phyloP scores from a whole-genome alignment of 106 monocot genomes.

The Dioscorea alata region DNA sequence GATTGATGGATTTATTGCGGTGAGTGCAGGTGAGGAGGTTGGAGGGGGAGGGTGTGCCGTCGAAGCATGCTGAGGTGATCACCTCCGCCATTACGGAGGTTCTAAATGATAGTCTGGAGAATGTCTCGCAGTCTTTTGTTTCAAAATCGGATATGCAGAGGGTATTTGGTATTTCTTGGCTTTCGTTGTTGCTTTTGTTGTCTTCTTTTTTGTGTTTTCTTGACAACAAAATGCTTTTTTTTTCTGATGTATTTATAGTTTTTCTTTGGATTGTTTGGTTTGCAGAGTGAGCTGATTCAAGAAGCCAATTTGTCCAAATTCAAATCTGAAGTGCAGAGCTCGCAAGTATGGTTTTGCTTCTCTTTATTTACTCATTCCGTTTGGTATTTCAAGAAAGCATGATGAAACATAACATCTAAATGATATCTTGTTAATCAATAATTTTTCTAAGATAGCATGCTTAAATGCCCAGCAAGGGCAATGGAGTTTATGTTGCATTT shows the following conservation, averaged over 20 bases:
- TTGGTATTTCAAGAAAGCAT: no score
- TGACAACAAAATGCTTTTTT: no score
- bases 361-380: no score
- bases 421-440: no score
- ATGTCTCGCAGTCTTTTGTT: constrained; percentile 33
- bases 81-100: constrained; percentile 37
- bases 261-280: neutral
- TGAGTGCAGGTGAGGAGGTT: constrained; percentile 27
- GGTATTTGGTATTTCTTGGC: constrained; percentile 1
- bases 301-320: constrained; percentile 8
- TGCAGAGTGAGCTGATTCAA: constrained; percentile 9
- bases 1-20: no score
- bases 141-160: constrained; percentile 40
- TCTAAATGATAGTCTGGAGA: constrained; percentile 34
- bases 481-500: no score
- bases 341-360: constrained; percentile 2
- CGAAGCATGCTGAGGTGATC: constrained; percentile 43
- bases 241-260: neutral
- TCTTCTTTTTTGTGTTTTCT: no score
- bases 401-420: no score
- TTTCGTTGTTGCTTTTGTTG: neutral
- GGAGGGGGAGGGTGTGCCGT: constrained; percentile 34
- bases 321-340: constrained; percentile 14
- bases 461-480: no score
- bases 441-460: no score